phyloP scores from a whole-genome alignment of 345 rosid species.

The Syzygium oleosum region DNA sequence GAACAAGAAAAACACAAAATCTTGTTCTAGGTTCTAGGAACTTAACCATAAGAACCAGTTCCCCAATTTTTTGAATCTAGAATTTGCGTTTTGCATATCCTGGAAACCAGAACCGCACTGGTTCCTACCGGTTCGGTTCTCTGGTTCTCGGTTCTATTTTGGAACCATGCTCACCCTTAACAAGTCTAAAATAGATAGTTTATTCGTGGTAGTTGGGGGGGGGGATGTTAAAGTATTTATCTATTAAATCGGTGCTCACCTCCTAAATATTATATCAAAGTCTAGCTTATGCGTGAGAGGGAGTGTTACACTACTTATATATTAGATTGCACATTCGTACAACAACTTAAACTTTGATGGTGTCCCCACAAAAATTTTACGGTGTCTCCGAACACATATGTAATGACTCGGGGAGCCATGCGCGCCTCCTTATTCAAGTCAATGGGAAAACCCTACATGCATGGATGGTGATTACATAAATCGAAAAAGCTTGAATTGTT shows the following conservation, averaged over 20 bases:
- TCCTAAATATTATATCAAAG: not conserved
- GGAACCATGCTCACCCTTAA: too few relatives aligned
- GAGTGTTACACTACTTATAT: not conserved
- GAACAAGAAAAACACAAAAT: too few relatives aligned
- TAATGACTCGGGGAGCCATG: not conserved
- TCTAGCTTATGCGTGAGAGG: not conserved
- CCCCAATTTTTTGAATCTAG: too few relatives aligned
- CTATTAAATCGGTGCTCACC: not conserved
- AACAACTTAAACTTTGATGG: not conserved
- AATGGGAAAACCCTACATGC: not conserved
- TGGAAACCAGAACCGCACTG: too few relatives aligned
- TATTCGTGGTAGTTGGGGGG: not conserved
- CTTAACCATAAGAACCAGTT: too few relatives aligned
- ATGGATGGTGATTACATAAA: not conserved
- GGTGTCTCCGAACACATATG: not conserved
- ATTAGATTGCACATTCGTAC: not conserved
- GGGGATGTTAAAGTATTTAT: not conserved
- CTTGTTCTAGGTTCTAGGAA: too few relatives aligned
- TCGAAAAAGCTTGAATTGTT: not conserved
- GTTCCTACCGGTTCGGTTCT: too few relatives aligned
- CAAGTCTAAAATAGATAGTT: not conserved
- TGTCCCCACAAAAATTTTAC: too few relatives aligned
- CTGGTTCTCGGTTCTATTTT: too few relatives aligned
- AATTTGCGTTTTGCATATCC: too few relatives aligned
- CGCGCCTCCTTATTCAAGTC: not conserved